Conservation (phyloP, 176 grass and related monocot species). For the Raddia guianensis region DNA sequence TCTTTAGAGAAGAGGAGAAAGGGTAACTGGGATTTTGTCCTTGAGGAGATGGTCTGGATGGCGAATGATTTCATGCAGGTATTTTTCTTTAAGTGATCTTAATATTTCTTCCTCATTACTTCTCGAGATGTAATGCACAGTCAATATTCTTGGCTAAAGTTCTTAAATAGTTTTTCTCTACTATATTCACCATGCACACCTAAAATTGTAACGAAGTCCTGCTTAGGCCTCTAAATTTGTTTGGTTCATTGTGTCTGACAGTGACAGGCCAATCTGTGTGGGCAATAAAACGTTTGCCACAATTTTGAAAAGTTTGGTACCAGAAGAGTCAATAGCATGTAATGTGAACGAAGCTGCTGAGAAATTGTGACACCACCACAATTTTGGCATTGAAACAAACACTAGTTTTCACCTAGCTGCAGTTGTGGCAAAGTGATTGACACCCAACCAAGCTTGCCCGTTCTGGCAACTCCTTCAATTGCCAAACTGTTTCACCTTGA, state of each 20-base stretch:
- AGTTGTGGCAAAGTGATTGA: too few relatives aligned
- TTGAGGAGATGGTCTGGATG: conserved; percentile 97
- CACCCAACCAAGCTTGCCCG: too few relatives aligned
- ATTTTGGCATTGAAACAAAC: too few relatives aligned
- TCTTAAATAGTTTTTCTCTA: not conserved
- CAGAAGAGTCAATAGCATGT: too few relatives aligned
- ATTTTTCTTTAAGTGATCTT: conserved; percentile 34
- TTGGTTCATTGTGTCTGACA: too few relatives aligned
- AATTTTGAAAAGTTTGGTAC: too few relatives aligned
- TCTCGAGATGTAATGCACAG: not conserved
- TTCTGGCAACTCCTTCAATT: not conserved
- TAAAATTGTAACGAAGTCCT: not conserved
- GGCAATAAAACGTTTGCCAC: too few relatives aligned
- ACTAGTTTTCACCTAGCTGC: too few relatives aligned
- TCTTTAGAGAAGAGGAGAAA: conserved; percentile 78
- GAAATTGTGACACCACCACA: too few relatives aligned
- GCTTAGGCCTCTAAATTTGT: not conserved
- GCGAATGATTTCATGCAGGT: conserved; percentile 99
- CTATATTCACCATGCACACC: not conserved
- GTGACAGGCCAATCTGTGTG: too few relatives aligned
- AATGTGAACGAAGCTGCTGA: too few relatives aligned
- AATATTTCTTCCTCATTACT: conserved; percentile 12
- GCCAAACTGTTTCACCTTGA: not conserved
- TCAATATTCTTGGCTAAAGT: conserved; percentile 29
- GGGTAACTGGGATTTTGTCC: conserved; percentile 95